These are phyloP conservation scores for Cladochytrium replicatum DNA, from an alignment of 192 early-diverging fungal genomes.

Conservation along the genomic window DNA sequence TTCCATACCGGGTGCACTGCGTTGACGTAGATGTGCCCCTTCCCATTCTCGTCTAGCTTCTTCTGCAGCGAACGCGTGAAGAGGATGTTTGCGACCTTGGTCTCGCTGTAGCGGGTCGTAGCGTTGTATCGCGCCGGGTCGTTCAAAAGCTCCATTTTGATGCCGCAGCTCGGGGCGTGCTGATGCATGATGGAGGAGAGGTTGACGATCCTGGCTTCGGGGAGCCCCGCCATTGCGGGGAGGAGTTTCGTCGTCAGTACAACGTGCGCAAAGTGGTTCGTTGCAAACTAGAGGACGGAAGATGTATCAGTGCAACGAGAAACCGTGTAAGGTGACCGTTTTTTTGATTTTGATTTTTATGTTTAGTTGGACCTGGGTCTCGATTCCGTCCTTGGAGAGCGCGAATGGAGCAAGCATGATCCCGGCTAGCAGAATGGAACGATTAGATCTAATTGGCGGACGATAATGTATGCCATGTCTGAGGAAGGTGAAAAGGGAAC, in stretches of 20 bases:
- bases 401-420: conserved; percentile 18
- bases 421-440: too few relatives aligned
- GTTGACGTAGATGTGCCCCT: conserved; percentile 28
- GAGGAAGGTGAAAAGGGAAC: too few relatives aligned
- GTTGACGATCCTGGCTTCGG: conserved; percentile 39
- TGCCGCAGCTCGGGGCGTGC: conserved; percentile 11
- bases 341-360: too few relatives aligned
- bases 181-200: conserved; percentile 27
- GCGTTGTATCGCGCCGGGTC: conserved; percentile 18
- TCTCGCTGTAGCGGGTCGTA: conserved; percentile 28
- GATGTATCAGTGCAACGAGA: too few relatives aligned
- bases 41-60: conserved; percentile 9
- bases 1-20: conserved; percentile 42
- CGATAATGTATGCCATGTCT: too few relatives aligned
- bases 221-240: conserved; percentile 23
- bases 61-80: conserved; percentile 38
- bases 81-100: conserved; percentile 48
- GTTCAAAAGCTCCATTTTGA: conserved; percentile 35
- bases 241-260: conserved; percentile 29
- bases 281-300: too few relatives aligned
- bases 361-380: too few relatives aligned
- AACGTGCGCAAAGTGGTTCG: conserved; percentile 36
- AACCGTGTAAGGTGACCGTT: too few relatives aligned
- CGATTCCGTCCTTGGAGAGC: conserved; percentile 39
- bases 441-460: too few relatives aligned